Conservation (phyloP, 441 rosid species). For the Aquilaria agallochum region DNA sequence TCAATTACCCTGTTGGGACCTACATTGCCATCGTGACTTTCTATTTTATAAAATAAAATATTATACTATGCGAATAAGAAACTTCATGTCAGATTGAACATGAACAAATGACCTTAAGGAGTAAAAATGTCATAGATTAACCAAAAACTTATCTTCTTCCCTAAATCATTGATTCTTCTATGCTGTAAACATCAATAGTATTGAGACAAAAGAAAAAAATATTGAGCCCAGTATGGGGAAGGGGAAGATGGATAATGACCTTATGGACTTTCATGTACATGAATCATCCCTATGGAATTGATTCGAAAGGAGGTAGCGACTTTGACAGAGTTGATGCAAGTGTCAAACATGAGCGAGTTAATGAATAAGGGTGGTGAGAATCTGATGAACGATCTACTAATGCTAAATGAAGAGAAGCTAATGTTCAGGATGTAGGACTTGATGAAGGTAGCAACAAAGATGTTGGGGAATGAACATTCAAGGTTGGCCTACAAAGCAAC, state of each 20-base stretch:
- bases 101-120: no score
- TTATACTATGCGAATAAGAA: no score
- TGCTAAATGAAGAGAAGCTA: constrained; percentile 71
- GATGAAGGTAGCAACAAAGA: constrained; percentile 93
- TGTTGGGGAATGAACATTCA: constrained; percentile 73
- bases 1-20: no score
- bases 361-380: constrained; percentile 27
- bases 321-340: constrained; percentile 14
- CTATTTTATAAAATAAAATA: no score
- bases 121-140: no score
- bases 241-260: constrained; percentile 30
- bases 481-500: constrained; percentile 87
- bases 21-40: no score
- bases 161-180: no score
- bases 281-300: constrained; percentile 18
- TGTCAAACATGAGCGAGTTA: constrained; percentile 4
- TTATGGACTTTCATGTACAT: constrained; percentile 31
- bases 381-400: constrained; percentile 48
- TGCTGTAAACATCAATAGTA: no score
- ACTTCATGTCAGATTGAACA: no score
- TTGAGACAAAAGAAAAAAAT: no score
- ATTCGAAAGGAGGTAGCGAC: constrained; percentile 15
- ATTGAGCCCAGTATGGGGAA: constrained; percentile 23
- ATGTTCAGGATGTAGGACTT: constrained; percentile 68
- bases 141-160: no score